Evolutionary conservation across 2,329 filamentous ascomycete genomes (phyloP), one percentile per base, ranked within the genome.

Genomic region (Claviceps capensis): DNA sequence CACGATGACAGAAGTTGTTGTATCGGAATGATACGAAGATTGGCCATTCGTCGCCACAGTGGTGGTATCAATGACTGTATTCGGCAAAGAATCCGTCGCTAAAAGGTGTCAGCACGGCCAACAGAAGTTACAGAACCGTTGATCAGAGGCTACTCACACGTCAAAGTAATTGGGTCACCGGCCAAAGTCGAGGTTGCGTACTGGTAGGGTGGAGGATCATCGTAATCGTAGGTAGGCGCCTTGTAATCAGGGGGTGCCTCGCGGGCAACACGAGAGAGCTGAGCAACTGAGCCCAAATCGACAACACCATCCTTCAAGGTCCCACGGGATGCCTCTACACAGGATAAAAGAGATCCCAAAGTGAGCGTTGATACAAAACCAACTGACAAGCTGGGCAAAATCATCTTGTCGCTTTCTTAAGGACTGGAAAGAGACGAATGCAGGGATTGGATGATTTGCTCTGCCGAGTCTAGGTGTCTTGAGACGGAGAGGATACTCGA

Each of bases 131-230:
- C 22, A 17, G 7, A 16, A 26, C 14, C 13, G 30, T 48, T 19
- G 40, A 5, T 17, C 7, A 26, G 2, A 26, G 19, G 17, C 13
- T 34, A 54, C 58, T 55, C n/a, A 60, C 58, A 53, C 36, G 34
- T 38, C 17, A 23, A 37, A 23, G 48, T 38, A 44, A 23, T 11
- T 30, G 47, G 22, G 6, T 40, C 42, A 38, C 16, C 40, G 8
- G 40, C 30, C 34, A 41, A 50, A n/a, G 44, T 49, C 9, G 56
- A 54, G 22, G 53, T 56, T 14, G 53, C 57, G 19, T 56, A 54
- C 38, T 53, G 51, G 44, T 60, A 60, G 6, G 58, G 56, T 49
- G 58, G 56, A 11, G 54, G 54, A 42, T 53, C 51, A 3, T 55
- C 54, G 45, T 59, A 58, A 41, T 41, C 46, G 26, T 57, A 55